phyloP scores from a whole-genome alignment of 768 basidiomycete genomes.

The Nevesoporus exiguus region DNA sequence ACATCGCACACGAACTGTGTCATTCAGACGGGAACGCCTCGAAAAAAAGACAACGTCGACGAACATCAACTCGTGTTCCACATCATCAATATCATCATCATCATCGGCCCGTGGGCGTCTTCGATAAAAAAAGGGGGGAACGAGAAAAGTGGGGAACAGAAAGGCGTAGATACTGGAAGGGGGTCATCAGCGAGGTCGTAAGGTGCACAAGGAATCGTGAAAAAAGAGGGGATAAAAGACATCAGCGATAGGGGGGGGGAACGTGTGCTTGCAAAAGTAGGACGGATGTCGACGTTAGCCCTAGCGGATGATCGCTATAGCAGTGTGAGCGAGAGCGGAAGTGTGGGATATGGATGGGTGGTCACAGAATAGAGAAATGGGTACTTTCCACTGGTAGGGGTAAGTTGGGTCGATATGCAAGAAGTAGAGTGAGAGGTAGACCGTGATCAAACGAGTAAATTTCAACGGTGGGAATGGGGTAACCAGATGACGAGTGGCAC shows the following conservation, averaged over 20 bases:
- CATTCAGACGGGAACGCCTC: not conserved
- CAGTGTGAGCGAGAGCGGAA: conserved; percentile 1
- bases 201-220: not conserved
- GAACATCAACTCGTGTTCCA: not conserved
- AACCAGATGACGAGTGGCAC: not conserved
- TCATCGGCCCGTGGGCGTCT: not conserved
- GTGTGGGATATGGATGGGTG: not conserved
- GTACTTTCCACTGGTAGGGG: conserved; percentile 9
- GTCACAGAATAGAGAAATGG: conserved; percentile 1
- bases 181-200: conserved; percentile 11
- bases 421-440: not conserved
- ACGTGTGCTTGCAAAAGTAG: not conserved
- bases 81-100: too few relatives aligned
- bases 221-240: too few relatives aligned
- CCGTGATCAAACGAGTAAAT: conserved; percentile 5
- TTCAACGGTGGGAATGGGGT: not conserved
- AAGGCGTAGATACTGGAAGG: conserved; percentile 1
- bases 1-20: not conserved
- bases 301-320: conserved; percentile 6
- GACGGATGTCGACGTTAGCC: conserved; percentile 6
- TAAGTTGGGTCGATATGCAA: conserved; percentile 12
- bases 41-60: not conserved
- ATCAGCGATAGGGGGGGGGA: not conserved
- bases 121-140: not conserved
- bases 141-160: not conserved